Percentiles rank a stretch among this genome's conserved stretches.
Evolutionary conservation across 345 rosid genomes (phyloP).

Genomic region (Citrus inodora): DNA sequence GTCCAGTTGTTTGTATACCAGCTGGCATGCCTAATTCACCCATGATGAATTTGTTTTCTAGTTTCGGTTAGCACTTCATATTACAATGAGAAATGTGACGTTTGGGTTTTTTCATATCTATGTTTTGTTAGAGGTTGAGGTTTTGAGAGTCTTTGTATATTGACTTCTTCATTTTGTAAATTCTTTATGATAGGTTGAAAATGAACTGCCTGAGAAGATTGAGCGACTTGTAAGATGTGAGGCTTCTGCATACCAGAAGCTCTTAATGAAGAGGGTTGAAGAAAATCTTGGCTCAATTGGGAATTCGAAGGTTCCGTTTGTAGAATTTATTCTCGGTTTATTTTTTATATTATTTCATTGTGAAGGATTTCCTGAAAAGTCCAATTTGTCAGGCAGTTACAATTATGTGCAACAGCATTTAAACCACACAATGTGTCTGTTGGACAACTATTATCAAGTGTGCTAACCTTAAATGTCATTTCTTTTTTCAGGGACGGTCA

Average conservation of each 20-base stretch:
- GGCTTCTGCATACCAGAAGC: conserved; percentile 94
- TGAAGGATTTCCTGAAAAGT: neutral
- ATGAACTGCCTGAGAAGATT: conserved; percentile 84
- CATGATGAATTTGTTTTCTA: neutral
- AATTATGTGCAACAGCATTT: neutral
- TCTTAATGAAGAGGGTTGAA: conserved; percentile 89
- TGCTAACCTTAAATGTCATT: neutral
- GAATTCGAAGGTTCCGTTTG: conserved; percentile 60
- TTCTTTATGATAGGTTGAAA: conserved; percentile 64
- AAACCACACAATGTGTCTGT: neutral
- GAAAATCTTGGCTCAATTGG: conserved; percentile 89
- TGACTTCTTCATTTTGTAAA: conserved; percentile 14
- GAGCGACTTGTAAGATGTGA: conserved; percentile 90
- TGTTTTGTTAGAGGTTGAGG: neutral
- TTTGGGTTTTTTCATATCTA: neutral
- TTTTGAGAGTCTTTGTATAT: neutral
- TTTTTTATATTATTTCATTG: neutral
- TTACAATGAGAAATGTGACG: neutral
- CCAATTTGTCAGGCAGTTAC: neutral
- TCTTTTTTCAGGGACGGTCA: conserved; percentile 56
- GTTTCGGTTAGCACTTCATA: neutral
- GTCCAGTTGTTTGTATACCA: neutral
- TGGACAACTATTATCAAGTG: neutral
- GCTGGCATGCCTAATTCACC: neutral
- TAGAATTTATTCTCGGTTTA: neutral